Evolutionary conservation across 306 rosid genomes (phyloP).

Genomic region (Bauhinia variegata): DNA sequence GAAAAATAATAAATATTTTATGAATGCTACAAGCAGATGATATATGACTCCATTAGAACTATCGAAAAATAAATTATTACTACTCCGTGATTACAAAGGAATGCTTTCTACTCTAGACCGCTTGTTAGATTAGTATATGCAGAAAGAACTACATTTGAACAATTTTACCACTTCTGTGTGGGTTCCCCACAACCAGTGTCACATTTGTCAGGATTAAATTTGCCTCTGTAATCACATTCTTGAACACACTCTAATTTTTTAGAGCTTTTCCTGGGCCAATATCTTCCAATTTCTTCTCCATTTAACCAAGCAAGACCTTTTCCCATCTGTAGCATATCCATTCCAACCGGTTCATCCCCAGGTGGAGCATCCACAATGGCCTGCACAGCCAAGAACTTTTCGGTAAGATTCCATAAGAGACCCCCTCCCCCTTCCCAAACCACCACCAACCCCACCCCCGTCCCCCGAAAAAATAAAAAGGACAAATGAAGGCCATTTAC

Average conservation of each 20-base stretch:
- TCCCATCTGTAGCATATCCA: slow-evolving; percentile 94
- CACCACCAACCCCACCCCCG: no score
- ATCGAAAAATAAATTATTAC: not conserved
- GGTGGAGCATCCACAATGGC: slow-evolving; percentile 71
- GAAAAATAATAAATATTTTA: slow-evolving; percentile 5
- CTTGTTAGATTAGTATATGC: slow-evolving; percentile 12
- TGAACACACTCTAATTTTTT: slow-evolving; percentile 63
- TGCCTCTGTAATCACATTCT: slow-evolving; percentile 86
- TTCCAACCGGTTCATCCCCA: slow-evolving; percentile 82
- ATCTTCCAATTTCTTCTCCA: slow-evolving; percentile 98
- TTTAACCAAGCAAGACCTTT: slow-evolving; percentile 98
- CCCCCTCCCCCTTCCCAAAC: not conserved
- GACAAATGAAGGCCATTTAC: slow-evolving; percentile 37
- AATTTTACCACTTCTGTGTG: slow-evolving; percentile 78
- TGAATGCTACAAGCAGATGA: slow-evolving; percentile 11
- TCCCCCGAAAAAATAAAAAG: no score
- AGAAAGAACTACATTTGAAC: not conserved
- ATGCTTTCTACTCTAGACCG: slow-evolving; percentile 3
- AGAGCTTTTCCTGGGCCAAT: slow-evolving; percentile 78
- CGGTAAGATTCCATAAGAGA: not conserved
- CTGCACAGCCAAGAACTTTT: slow-evolving; percentile 47
- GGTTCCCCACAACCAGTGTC: slow-evolving; percentile 91
- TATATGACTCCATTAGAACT: not conserved
- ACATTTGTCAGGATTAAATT: slow-evolving; percentile 83
- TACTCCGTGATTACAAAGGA: not conserved